Evolutionary conservation across 1,284 basidiomycete genomes (phyloP), one percentile per base, ranked within the genome.

Genomic region (Fomitopsis palustris): DNA sequence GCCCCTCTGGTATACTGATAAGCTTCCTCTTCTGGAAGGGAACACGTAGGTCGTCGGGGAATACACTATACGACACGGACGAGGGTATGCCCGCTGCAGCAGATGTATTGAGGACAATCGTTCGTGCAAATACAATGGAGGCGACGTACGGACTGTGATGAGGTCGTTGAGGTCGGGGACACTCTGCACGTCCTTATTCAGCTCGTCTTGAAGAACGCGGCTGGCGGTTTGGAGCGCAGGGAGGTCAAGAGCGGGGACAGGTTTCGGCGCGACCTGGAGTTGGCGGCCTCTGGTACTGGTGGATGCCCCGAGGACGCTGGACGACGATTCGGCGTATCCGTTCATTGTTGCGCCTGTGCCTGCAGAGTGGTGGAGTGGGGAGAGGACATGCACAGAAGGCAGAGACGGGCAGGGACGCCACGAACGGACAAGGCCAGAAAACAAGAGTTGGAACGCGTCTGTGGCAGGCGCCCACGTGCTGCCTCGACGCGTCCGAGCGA

Each of bases 1-100:
- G 76, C 3, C 81, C 81, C 60, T 93, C 91, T n/a, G 93, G 92
- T n/a, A 95, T 87, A 16, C 83, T 80, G 61, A 91, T 78, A 54
- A 92, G 85, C 65, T 84, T 85, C 65, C 84, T 79, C 73, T 92
- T 92, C 72, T 91, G 87, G 72, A 90, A 94, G 0, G 93, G 93
- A 4, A 88, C 83, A 69, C 90, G 86, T 57, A 83, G 84, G 67
- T 92, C 88, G 62, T 91, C 90, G 2, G 88, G 86, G 67, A 87
- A 89, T 45, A 91, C 76, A 59, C 83, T 91, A 71, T 95, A 95
- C 17, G 83, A 81, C 9, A 84, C 81, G 17, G 89, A 91, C n/a
- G 85, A 85, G 56, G 84, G 81, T 47, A 78, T 79, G 58, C 81
- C 81, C 42, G 84, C 86, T 87, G 60, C n/a, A 57, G 19, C 19